Base-by-base conservation (phyloP, 2,329 filamentous ascomycete species). In the Nemania sp. region DNA sequence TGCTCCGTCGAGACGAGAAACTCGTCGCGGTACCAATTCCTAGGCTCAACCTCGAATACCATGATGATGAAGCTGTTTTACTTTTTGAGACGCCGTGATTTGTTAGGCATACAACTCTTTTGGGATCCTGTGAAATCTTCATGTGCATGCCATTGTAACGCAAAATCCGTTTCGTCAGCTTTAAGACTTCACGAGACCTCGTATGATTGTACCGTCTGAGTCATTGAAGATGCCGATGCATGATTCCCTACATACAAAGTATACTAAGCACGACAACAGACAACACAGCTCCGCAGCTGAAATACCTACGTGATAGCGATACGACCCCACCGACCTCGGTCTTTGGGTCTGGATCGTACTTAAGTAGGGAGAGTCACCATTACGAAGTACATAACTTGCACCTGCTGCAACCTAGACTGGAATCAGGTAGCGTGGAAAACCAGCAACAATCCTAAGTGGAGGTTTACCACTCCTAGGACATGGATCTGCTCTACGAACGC, bases 1-100 rank as follows among this genome's bases (percentile, higher is more conserved):
- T 80, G 81, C 69, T 89, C 82, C 39, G 85, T 88, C 29, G 86
- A 89, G 72, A 88, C 77, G 66, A 87, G 74, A 72, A 85, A 88
- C 57, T 80, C 78, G 64, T 81, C 79, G 45, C 78, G 77, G 65
- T 79, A 80, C 83, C 83, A 85, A 62, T 76, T 79, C 48, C 63
- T 70, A 17, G 70, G 54, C 40, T 70, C 65, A n/a, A 60, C 61
- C 42, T 69, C 66, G 35, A 70, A 65, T 32, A 62, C 65, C 69
- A 71, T 71, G 10, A 32, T 48, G 12, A 34, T 47, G 34, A 13
- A 13, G 7, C 13, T 35, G 7, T 35, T 35, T 7, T 7, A 35
- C 13, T 35, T 35, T 13, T 35, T 35, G 35, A 13, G 35, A 39
- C 35, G 3, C 35, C 25, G 25, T 29, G 25, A 29, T 29, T n/a